A percentile compares a stretch with the other conserved stretches of the same genome.
Conservation (phyloP, 306 rosid genomes). For the Rosa rugosa region DNA sequence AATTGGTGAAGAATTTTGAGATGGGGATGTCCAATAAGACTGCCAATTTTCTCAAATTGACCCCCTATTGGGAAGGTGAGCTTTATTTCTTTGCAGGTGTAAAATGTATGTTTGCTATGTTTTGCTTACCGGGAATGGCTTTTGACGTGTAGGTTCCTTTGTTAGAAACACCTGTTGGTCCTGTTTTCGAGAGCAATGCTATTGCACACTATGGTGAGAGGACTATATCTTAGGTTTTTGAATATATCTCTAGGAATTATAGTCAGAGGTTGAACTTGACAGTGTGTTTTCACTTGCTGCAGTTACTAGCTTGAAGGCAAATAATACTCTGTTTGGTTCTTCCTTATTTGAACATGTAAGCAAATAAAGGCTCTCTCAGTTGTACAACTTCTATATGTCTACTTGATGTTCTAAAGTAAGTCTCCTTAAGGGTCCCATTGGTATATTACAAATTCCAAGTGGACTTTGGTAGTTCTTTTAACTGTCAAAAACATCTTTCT, state of each 20-base stretch:
- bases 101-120: neutral
- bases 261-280: neutral
- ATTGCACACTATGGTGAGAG: constrained; percentile 73
- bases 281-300: constrained; percentile 24
- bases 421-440: too few species aligned
- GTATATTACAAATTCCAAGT: too few species aligned
- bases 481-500: too few species aligned
- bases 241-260: neutral
- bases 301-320: constrained; percentile 60
- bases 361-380: neutral
- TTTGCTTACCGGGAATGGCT: constrained; percentile 2
- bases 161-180: constrained; percentile 68
- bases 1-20: constrained; percentile 45
- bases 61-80: constrained; percentile 72
- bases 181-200: constrained; percentile 76
- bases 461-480: too few species aligned
- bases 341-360: constrained; percentile 47
- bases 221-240: neutral
- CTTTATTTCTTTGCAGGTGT: neutral
- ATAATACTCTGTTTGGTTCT: constrained; percentile 49
- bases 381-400: too few species aligned
- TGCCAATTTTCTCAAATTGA: constrained; percentile 66
- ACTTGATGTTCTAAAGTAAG: too few species aligned
- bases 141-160: constrained; percentile 56
- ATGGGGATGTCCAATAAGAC: constrained; percentile 71